Evolutionary conservation across 805 yeast genomes (phyloP).

Genomic region (Huiozyma sinensis): DNA sequence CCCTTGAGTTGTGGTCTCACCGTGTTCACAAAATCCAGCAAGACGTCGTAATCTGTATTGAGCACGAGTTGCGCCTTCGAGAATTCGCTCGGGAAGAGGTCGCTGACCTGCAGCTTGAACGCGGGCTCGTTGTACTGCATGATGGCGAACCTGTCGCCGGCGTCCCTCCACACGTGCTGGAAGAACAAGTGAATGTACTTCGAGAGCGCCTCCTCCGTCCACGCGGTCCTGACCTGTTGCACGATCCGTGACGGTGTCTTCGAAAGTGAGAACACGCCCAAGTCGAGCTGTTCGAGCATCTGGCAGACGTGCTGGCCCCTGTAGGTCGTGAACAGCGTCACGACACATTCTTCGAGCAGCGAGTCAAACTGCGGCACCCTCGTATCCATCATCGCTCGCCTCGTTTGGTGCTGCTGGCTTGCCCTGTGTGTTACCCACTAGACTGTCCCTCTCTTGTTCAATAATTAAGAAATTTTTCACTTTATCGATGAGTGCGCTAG

Average conservation of each 20-base stretch:
- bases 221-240: too few relatives aligned
- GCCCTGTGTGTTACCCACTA: background rate
- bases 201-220: too few relatives aligned
- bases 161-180: too few relatives aligned
- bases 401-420: background rate
- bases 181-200: too few relatives aligned
- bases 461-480: background rate
- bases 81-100: too few relatives aligned
- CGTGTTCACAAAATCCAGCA: slow-evolving; percentile 6
- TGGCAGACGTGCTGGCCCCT: background rate
- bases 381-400: background rate
- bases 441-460: background rate
- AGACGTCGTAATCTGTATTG: slow-evolving; percentile 6
- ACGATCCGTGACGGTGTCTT: too few relatives aligned
- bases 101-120: too few relatives aligned
- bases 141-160: too few relatives aligned
- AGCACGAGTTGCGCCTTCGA: too few relatives aligned
- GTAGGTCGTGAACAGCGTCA: background rate
- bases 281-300: too few relatives aligned
- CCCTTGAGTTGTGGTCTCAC: slow-evolving; percentile 1
- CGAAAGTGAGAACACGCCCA: too few relatives aligned
- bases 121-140: too few relatives aligned
- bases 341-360: background rate
- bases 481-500: background rate
- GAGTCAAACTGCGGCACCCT: background rate